These are phyloP conservation scores for Prunus campanulata DNA, from an alignment of 306 rosid species.

Conservation along the genomic window DNA sequence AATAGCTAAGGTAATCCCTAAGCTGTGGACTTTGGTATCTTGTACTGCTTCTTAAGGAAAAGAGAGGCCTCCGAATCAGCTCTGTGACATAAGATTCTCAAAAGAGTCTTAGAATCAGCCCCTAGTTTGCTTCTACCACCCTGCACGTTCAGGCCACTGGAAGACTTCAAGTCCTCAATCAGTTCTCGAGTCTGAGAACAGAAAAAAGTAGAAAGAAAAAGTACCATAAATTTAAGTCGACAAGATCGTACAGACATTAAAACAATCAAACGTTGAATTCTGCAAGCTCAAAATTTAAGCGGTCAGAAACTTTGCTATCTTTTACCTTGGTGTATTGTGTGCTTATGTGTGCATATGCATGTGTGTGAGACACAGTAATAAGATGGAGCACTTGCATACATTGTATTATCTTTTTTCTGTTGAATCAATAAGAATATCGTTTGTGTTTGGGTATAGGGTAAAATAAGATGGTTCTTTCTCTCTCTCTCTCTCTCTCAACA, in stretches of 20 bases:
- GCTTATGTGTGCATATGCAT: too few species aligned
- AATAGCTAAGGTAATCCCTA: constrained; percentile 33
- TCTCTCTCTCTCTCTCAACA: not conserved
- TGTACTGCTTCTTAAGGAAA: constrained; percentile 92
- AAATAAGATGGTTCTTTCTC: not conserved
- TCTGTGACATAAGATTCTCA: constrained; percentile 87
- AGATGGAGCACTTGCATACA: not conserved
- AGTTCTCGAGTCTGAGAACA: constrained; percentile 79
- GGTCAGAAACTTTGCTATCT: not conserved
- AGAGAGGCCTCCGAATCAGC: constrained; percentile 87
- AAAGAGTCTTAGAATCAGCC: constrained; percentile 75
- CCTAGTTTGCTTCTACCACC: constrained; percentile 83
- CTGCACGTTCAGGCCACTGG: constrained; percentile 57
- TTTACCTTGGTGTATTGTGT: not conserved
- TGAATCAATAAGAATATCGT: not conserved
- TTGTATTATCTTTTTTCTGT: not conserved
- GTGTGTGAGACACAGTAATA: not conserved
- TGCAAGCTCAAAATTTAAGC: not conserved
- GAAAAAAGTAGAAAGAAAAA: not conserved
- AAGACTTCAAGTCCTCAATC: constrained; percentile 83
- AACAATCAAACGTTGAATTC: not conserved
- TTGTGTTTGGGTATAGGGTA: not conserved
- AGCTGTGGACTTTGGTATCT: constrained; percentile 73
- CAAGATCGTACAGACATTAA: not conserved
- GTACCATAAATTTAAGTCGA: not conserved